Evolutionary conservation across 2,329 filamentous ascomycete genomes (phyloP), one percentile per base, ranked within the genome.

Genomic region (Cladophialophora immunda): DNA sequence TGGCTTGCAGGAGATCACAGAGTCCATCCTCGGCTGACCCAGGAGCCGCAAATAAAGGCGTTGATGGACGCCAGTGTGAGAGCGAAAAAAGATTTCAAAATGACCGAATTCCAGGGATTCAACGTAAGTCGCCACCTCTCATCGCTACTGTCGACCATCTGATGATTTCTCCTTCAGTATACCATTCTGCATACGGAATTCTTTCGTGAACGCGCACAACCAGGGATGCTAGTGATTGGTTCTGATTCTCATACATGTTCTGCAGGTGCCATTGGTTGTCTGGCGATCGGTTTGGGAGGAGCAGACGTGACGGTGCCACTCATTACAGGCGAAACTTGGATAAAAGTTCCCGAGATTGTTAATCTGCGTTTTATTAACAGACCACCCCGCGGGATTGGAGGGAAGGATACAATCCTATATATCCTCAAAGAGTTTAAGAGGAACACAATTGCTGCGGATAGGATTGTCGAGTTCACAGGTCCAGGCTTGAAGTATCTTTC

Each of bases 1-100:
- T 85, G 83, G 83, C 75, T 85, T 6, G 82, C 82, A 0, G 80
- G 79, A 1, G 83, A 85, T 68, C 82, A 85, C 68, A 75, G 80
- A 4, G 81, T 84, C 3, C n/a, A n/a, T n/a, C n/a, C n/a, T n/a
- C n/a, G n/a, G n/a, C n/a, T n/a, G n/a, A n/a, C n/a, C n/a, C n/a
- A n/a, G n/a, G n/a, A n/a, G n/a, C n/a, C n/a, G n/a, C n/a, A n/a
- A n/a, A n/a, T n/a, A n/a, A n/a, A n/a, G n/a, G n/a, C n/a, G n/a
- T n/a, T n/a, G n/a, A n/a, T n/a, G n/a, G n/a, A n/a, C n/a, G n/a
- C n/a, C n/a, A n/a, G n/a, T n/a, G n/a, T n/a, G n/a, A n/a, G n/a
- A n/a, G n/a, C n/a, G n/a, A n/a, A n/a, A n/a, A n/a, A n/a, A n/a
- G n/a, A n/a, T n/a, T n/a, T n/a, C n/a, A n/a, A n/a, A n/a, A n/a